Conservation (phyloP, 2,329 filamentous ascomycete species). For the Fusarium sp. region DNA sequence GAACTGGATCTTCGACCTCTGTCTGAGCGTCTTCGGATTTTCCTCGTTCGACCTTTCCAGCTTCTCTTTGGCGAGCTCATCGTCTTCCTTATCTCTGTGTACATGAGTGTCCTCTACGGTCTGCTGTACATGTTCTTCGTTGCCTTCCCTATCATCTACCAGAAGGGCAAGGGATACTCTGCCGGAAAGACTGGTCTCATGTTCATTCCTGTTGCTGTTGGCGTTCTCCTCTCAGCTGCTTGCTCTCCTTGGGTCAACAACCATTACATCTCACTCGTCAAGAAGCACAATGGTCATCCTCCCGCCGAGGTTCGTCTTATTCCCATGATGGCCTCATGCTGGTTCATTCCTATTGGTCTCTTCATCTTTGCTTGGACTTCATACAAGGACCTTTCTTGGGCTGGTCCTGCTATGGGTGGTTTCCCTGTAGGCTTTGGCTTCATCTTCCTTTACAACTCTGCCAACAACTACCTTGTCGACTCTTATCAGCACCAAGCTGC, state of each 20-base stretch:
- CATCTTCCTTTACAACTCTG: conserved; percentile 84
- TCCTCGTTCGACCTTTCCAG: conserved; percentile 85
- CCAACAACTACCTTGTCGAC: conserved; percentile 77
- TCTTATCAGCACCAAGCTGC: conserved; percentile 77
- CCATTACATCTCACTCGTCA: conserved; percentile 75
- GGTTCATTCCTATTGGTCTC: conserved; percentile 70
- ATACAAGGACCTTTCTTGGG: conserved; percentile 72
- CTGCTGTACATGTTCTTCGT: conserved; percentile 82
- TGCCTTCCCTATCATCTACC: conserved; percentile 76
- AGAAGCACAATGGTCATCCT: conserved; percentile 74
- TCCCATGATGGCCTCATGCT: conserved; percentile 83
- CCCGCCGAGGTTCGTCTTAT: conserved; percentile 82
- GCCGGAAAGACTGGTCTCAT: conserved; percentile 81
- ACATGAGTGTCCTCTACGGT: conserved; percentile 85
- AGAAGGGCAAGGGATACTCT: conserved; percentile 80
- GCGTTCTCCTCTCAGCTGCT: conserved; percentile 72
- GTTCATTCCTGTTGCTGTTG: conserved; percentile 85
- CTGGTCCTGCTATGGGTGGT: conserved; percentile 76
- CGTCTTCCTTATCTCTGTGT: conserved; percentile 82
- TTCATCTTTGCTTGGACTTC: conserved; percentile 71
- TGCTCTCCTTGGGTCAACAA: conserved; percentile 81
- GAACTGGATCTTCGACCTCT: conserved; percentile 80
- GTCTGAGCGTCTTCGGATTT: conserved; percentile 73
- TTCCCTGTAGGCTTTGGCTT: conserved; percentile 81
- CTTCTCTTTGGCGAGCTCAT: conserved; percentile 86